Evolutionary conservation across 2,329 filamentous ascomycete genomes (phyloP).

Genomic region (Hymenoscyphus fructigenus): DNA sequence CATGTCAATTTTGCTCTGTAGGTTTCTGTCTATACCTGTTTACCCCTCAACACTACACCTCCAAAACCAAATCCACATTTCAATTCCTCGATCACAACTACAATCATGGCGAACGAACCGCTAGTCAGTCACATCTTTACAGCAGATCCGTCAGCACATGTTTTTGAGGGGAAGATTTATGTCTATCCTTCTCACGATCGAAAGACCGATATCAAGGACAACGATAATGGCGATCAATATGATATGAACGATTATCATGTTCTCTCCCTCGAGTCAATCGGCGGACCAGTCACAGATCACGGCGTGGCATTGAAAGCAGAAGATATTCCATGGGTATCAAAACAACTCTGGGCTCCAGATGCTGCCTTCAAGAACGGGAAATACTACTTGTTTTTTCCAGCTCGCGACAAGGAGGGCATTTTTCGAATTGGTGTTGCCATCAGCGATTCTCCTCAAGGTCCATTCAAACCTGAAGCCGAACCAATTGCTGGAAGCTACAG

Average conservation of each 20-base stretch:
- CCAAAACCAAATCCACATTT: neutral
- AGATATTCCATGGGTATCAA: constrained; percentile 73
- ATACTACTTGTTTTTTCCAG: constrained; percentile 78
- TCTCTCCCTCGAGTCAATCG: constrained; percentile 57
- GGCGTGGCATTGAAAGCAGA: constrained; percentile 64
- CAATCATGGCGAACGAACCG: constrained; percentile 17
- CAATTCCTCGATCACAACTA: neutral
- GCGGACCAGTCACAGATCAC: constrained; percentile 66
- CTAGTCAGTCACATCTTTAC: constrained; percentile 61
- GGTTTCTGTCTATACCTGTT: neutral
- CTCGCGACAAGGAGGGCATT: constrained; percentile 65
- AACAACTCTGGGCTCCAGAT: constrained; percentile 81
- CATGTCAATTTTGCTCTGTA: neutral
- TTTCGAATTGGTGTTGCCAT: constrained; percentile 76
- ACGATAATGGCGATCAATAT: constrained; percentile 84
- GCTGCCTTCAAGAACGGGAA: constrained; percentile 66
- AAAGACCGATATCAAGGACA: constrained; percentile 71
- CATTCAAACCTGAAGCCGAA: constrained; percentile 64
- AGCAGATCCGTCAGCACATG: constrained; percentile 77
- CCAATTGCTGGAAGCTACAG: constrained; percentile 69
- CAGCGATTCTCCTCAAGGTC: constrained; percentile 62
- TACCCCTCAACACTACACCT: neutral
- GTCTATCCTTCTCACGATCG: constrained; percentile 81
- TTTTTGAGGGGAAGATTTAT: constrained; percentile 73
- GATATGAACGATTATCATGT: constrained; percentile 86